Base-by-base conservation (phyloP, 352 stramenopile species). In the Phytophthora aleatoria region DNA sequence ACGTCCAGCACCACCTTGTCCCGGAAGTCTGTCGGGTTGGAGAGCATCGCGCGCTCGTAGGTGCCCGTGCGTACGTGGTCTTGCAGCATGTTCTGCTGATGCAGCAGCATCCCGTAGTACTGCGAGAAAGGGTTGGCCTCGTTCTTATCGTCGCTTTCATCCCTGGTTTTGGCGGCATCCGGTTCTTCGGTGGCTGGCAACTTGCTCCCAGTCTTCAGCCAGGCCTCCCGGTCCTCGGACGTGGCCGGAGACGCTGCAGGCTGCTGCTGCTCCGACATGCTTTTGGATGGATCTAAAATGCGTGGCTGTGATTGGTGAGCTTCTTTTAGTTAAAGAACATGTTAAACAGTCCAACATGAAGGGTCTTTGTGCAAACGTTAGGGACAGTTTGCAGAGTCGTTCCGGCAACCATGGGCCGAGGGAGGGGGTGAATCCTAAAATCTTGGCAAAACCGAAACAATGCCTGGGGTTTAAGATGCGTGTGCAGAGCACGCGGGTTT, bases 21-120 rank as follows among this genome's bases (percentile, higher is more conserved):
- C 36, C 87, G 77, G 69, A 99, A 99, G 35, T 99, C 83, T 31
- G 87, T 76, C 4, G 78, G 54, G 74, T 99, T 99, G 28, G 96
- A 89, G 35, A 99, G 82, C 80, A 99, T 99, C 10, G 97, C 97
- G 36, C 90, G 83, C 70, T 99, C 96, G 82, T 99, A 99, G 6
- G 97, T 98, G 50, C 96, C 97, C 74, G 99, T 99, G 36, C 98
- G 94, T 57, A 99, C 95, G 67, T 98, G 91, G 78, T 99, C 98
- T 61, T 98, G 98, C 15, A 99, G 87, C 98, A 99, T 99, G 77
- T 99, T 99, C 71, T 99, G 99, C 72, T 99, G 98, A 79, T 99
- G 98, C 54, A 95, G 67, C n/a, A 98, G 84, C 89, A 97, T 94
- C 13, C 91, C 91, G 67, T 98, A 98, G 73, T 97, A 98, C 74